A percentile compares a stretch with the other conserved stretches of the same genome.
These are phyloP conservation scores for Ogataea neopini DNA, from an alignment of 805 yeast genomes.

Conservation along the genomic window DNA sequence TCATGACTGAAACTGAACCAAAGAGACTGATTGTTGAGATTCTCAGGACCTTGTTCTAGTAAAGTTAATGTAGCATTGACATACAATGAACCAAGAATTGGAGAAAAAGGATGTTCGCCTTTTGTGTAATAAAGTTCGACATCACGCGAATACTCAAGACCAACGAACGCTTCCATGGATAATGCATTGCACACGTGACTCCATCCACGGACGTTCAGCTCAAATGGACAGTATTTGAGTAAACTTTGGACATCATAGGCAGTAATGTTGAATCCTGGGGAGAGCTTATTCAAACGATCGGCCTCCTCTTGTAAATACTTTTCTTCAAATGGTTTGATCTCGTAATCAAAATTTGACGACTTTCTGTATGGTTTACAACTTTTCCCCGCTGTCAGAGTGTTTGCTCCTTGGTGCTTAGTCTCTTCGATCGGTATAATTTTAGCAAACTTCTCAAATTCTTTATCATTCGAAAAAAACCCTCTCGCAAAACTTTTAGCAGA, in stretches of 20 bases:
- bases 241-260: constrained; percentile 51
- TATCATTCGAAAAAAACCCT: constrained; percentile 52
- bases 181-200: constrained; percentile 69
- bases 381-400: constrained; percentile 57
- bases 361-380: constrained; percentile 43
- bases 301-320: constrained; percentile 54
- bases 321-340: constrained; percentile 13
- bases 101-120: constrained; percentile 57
- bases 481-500: constrained; percentile 57
- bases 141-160: constrained; percentile 61
- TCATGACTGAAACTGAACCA: constrained; percentile 79
- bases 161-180: constrained; percentile 66
- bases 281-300: constrained; percentile 52
- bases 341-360: constrained; percentile 22
- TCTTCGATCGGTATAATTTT: constrained; percentile 48
- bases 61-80: constrained; percentile 44
- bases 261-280: constrained; percentile 56
- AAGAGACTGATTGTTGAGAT: constrained; percentile 36
- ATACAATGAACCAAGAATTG: constrained; percentile 62
- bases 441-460: constrained; percentile 36
- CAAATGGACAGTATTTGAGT: constrained; percentile 72
- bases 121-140: constrained; percentile 57
- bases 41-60: constrained; percentile 26
- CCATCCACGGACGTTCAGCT: constrained; percentile 65
- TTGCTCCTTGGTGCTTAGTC: constrained; percentile 49